Conservation (phyloP, 305 asterid genomes). For the Andrographis paniculata region DNA sequence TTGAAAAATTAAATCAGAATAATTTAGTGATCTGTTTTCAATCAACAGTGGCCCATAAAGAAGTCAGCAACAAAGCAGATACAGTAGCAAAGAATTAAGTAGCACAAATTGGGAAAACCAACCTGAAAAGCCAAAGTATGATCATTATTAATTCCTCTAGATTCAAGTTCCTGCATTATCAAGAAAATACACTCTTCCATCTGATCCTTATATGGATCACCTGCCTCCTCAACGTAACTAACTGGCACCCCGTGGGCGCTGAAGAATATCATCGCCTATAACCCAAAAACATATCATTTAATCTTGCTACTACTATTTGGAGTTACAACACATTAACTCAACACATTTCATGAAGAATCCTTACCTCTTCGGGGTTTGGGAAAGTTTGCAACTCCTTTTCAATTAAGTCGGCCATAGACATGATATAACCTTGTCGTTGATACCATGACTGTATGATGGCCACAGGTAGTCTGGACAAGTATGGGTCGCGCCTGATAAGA, state of each 20-base stretch:
- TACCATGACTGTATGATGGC: constrained; percentile 90
- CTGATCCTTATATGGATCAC: constrained; percentile 88
- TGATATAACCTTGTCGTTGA: constrained; percentile 75
- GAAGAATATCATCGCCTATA: constrained; percentile 76
- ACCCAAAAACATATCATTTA: constrained; percentile 8
- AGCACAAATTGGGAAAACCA: constrained; percentile 11
- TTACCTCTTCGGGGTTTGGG: constrained; percentile 63
- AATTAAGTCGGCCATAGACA: constrained; percentile 84
- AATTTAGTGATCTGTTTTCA: too few relatives aligned
- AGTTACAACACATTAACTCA: too few relatives aligned
- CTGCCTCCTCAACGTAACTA: constrained; percentile 84
- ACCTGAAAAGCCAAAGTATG: constrained; percentile 97
- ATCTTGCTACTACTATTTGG: too few relatives aligned
- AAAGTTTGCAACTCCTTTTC: constrained; percentile 59
- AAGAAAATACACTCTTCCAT: constrained; percentile 89
- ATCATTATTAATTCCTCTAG: constrained; percentile 58
- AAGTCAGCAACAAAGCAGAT: background rate
- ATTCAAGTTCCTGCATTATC: constrained; percentile 84
- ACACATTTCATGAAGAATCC: constrained; percentile 9
- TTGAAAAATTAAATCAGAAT: background rate
- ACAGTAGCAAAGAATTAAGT: background rate
- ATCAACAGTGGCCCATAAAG: background rate
- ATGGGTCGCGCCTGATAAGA: constrained; percentile 44
- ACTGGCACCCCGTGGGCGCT: constrained; percentile 98
- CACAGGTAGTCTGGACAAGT: constrained; percentile 66